A percentile compares a stretch with the other conserved stretches of the same genome.
These are phyloP conservation scores for Leccinum truebloodii DNA, from an alignment of 768 basidiomycete species.

Conservation along the genomic window DNA sequence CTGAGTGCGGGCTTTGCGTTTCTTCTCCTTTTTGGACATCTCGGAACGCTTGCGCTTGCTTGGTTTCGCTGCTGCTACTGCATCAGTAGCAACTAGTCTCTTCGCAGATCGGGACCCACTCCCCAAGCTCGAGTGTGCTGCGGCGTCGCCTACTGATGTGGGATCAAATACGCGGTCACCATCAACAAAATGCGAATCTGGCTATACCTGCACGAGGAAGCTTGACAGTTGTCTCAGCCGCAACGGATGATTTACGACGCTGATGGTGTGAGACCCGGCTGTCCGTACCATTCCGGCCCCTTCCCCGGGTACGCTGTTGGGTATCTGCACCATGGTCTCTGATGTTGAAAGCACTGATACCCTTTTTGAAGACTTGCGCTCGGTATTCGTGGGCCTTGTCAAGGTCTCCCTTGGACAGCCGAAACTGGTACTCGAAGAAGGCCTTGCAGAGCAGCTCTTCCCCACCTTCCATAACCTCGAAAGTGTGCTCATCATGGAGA, in stretches of 20 bases:
- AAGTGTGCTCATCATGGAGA: not conserved
- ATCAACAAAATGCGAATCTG: not conserved
- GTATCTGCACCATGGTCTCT: not conserved
- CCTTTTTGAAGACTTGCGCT: not conserved
- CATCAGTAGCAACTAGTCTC: not conserved
- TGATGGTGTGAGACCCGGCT: not conserved
- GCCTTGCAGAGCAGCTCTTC: slow-evolving; percentile 13
- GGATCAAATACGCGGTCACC: not conserved
- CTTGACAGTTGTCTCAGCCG: not conserved
- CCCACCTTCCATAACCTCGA: slow-evolving; percentile 11
- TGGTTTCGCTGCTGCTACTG: not conserved
- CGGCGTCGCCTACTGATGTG: not conserved
- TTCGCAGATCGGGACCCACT: not conserved
- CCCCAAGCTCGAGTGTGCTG: not conserved
- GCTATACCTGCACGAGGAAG: slow-evolving; percentile 13
- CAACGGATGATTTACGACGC: not conserved
- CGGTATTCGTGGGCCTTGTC: not conserved
- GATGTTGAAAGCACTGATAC: slow-evolving; percentile 12
- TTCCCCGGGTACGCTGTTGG: not conserved
- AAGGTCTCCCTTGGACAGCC: not conserved
- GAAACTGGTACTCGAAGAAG: slow-evolving; percentile 26
- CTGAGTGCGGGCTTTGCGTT: slow-evolving; percentile 28
- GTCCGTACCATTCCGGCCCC: not conserved
- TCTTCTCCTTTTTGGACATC: slow-evolving; percentile 11
- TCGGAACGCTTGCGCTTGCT: not conserved